Conservation (phyloP, 2,329 filamentous ascomycete genomes). For the Beauveria sp. region DNA sequence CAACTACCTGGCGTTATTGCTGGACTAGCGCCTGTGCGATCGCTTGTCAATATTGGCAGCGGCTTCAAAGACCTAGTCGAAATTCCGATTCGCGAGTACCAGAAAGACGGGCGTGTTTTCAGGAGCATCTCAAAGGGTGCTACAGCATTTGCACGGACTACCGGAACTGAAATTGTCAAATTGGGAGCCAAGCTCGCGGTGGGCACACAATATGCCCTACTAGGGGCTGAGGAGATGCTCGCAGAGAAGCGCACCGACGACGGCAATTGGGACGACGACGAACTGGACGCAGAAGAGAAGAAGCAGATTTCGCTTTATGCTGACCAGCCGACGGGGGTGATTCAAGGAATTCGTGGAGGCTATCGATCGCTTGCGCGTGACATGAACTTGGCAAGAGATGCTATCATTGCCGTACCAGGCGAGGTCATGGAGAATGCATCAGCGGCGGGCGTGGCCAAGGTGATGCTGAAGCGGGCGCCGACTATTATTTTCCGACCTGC, state of each 20-base stretch:
- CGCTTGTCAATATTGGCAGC: constrained; percentile 82
- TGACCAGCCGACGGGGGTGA: constrained; percentile 82
- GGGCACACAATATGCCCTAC: constrained; percentile 86
- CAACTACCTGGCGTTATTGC: constrained; percentile 85
- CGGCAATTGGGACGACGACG: constrained; percentile 50
- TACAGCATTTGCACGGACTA: constrained; percentile 82
- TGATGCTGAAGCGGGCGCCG: constrained; percentile 74
- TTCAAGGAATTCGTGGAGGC: constrained; percentile 77
- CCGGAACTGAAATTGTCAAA: constrained; percentile 88
- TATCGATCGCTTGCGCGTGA: constrained; percentile 79
- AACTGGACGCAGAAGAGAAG: constrained; percentile 58
- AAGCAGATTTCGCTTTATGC: constrained; percentile 88
- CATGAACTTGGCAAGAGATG: constrained; percentile 77
- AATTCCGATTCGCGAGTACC: constrained; percentile 85
- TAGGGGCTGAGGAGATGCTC: constrained; percentile 79
- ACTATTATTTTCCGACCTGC: constrained; percentile 87
- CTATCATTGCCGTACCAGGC: constrained; percentile 87
- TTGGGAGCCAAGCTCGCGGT: constrained; percentile 90
- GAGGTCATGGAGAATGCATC: constrained; percentile 83
- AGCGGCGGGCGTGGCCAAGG: constrained; percentile 71
- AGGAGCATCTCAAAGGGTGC: constrained; percentile 90
- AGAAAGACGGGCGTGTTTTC: constrained; percentile 86
- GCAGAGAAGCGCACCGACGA: constrained; percentile 33
- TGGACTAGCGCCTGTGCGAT: constrained; percentile 82
- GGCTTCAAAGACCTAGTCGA: constrained; percentile 82